Evolutionary conservation across 192 early-diverging fungal species (phyloP), one percentile per base, ranked within the genome.

Genomic region (Pecoramyces ruminantium): DNA sequence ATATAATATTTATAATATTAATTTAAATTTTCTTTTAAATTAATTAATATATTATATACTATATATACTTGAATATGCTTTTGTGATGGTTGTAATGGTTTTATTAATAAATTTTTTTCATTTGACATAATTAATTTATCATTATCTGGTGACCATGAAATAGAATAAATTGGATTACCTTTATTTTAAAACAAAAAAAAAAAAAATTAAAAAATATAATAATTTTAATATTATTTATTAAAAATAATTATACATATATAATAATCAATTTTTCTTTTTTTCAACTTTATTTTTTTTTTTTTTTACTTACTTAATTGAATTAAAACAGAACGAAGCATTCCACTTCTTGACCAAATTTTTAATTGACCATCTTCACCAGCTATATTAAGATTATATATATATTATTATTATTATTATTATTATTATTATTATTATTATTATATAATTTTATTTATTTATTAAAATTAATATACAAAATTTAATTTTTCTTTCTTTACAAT

Each of bases 331-430:
- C 89, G 85, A 27, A 90, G 85, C 89, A 90, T 90, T n/a, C 89
- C 89, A 78, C 86, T 88, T 40, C 87, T 34, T 15, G 88, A 90
- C 89, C 89, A 90, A 11, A 90, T 89, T 80, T 90, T 90, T 28
- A 85, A 81, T 13, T 86, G 80, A 5, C 89, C 89, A 79, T 90
- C 89, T 81, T 90, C 89, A 14, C 89, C 89, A 2, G 84, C 88
- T 88, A 80, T 25, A 78, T 77, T 18, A n/a, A n/a, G n/a, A n/a
- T n/a, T n/a, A n/a, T n/a, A n/a, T n/a, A n/a, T n/a, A n/a, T n/a
- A n/a, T n/a, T n/a, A n/a, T n/a, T n/a, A n/a, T n/a, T n/a, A n/a
- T n/a, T n/a, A n/a, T n/a, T n/a, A n/a, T n/a, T n/a, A n/a, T n/a
- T n/a, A n/a, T n/a, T n/a, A n/a, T n/a, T n/a, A n/a, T n/a, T n/a